Evolutionary conservation across 257 asterid species (phyloP).

Genomic region (Cordia subcordata): DNA sequence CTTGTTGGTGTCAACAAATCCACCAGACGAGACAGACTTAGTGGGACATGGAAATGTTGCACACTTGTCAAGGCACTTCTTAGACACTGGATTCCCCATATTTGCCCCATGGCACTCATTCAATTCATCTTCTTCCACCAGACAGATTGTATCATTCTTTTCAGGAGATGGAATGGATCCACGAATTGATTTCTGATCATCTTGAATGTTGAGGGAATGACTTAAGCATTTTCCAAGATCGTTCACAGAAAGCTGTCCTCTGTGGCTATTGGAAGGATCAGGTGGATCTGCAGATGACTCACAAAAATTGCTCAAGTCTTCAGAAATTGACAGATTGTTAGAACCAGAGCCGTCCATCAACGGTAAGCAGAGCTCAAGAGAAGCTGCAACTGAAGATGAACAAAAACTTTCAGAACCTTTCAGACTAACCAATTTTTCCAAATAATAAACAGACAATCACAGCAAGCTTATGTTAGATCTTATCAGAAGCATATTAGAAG

Average conservation of each 20-base stretch:
- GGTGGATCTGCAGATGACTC: conserved; percentile 36
- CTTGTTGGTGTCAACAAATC: conserved; percentile 20
- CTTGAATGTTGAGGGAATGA: conserved; percentile 34
- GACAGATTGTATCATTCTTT: conserved; percentile 13
- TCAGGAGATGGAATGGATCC: conserved; percentile 20
- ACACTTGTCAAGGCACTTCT: conserved; percentile 40
- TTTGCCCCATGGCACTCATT: conserved; percentile 17
- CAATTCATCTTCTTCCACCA: conserved; percentile 26
- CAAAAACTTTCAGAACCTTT: neutral
- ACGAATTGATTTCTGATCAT: conserved; percentile 23
- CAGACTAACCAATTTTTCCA: too few species aligned
- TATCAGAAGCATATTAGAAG: too few species aligned
- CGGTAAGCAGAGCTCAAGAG: conserved; percentile 28
- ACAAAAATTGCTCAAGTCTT: conserved; percentile 32
- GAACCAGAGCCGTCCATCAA: conserved; percentile 59
- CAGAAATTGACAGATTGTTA: conserved; percentile 31
- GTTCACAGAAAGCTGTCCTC: conserved; percentile 31
- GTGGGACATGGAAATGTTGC: conserved; percentile 45
- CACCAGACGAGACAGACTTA: conserved; percentile 24
- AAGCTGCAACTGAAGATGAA: conserved; percentile 15
- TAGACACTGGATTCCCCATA: conserved; percentile 16
- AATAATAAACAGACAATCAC: too few species aligned
- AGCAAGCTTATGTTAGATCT: too few species aligned
- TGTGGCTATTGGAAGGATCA: conserved; percentile 15
- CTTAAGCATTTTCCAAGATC: conserved; percentile 48